Percentiles rank a stretch among this genome's conserved stretches.
Evolutionary conservation across 1,284 basidiomycete genomes (phyloP).

Genomic region (Cutaneotrichosporon dermatis): DNA sequence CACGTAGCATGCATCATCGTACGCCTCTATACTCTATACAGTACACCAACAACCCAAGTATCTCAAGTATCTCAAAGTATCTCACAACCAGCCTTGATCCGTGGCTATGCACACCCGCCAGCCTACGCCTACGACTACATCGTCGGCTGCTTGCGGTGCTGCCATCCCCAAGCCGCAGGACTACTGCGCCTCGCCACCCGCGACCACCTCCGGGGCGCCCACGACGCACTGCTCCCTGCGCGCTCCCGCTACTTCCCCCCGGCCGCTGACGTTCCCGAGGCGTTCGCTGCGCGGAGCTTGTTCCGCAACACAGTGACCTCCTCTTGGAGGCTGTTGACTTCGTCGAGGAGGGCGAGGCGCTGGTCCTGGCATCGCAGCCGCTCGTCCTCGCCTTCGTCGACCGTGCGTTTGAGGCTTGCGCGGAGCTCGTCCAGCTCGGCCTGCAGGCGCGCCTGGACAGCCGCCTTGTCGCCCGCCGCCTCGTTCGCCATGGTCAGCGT

Average conservation of each 20-base stretch:
- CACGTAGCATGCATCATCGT: too few species aligned
- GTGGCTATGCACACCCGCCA: too few species aligned
- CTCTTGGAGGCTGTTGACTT: constrained; percentile 48
- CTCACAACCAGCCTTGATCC: too few species aligned
- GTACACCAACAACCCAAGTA: too few species aligned
- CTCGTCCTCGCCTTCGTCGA: constrained; percentile 44
- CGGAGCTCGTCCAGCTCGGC: constrained; percentile 37
- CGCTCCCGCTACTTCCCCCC: not conserved
- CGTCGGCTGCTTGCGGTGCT: not conserved
- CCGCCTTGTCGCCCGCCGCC: constrained; percentile 51
- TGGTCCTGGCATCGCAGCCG: constrained; percentile 39
- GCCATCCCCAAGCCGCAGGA: not conserved
- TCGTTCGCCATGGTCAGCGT: constrained; percentile 71
- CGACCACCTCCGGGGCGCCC: not conserved
- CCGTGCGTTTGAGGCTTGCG: constrained; percentile 24
- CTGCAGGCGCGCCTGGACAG: constrained; percentile 27
- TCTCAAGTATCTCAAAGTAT: too few species aligned
- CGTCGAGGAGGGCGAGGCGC: constrained; percentile 47
- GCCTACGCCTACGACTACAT: not conserved
- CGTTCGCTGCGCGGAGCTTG: constrained; percentile 28
- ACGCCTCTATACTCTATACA: too few species aligned
- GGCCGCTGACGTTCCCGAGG: not conserved
- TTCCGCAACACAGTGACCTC: constrained; percentile 43
- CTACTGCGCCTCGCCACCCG: not conserved
- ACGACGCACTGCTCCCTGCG: not conserved